Evolutionary conservation across 148 eudicot genomes (phyloP), one percentile per base, ranked within the genome.

Genomic region (Vaccinium corymbosum): DNA sequence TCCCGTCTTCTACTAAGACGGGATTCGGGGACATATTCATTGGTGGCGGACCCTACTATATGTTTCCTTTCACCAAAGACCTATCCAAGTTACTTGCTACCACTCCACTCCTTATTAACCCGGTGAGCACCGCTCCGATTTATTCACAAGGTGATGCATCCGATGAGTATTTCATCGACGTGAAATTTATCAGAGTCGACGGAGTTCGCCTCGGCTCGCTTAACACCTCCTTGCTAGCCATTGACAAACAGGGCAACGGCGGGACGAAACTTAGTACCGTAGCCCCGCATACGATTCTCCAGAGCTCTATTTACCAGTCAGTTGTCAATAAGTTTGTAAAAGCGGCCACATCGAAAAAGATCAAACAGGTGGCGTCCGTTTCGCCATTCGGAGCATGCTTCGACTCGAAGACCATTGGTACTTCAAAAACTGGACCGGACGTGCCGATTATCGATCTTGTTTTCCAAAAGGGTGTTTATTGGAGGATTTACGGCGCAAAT

Each of bases 401-500:
- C 68, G 77, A 83, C 76, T 38, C 88, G 6, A 82, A 68, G 2
- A 68, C 72, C 66, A 70, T 87, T 6, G 53, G 78, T 15, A 84
- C 84, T 80, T 20, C 82, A 1, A 49, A 32, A 20, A 48, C 84
- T 4, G 91, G 89, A 6, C 88, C 82, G 0, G 27, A 17, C 3
- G 91, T 85, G 27, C 89, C 90, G 4, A 22, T 25, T 1, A 81
- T 90, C 16, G 89, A 90, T 49, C 57, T 88, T 6, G 85, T 88
- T 32, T 42, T 90, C 27, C 71, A 49, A 25, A 80, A 71, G 1
- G 81, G 62, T 6, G 81, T 83, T 25, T 71, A 48, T 32, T 89
- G 88, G 90, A 86, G 84, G 81, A 86, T 89, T 12, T 70, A 52
- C 12, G 91, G 91, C 7, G 81, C 84, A 0, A 89, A 89, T 15